These are phyloP conservation scores for Tilletiaria anomala DNA, from an alignment of 1,284 basidiomycete species.

Conservation along the genomic window DNA sequence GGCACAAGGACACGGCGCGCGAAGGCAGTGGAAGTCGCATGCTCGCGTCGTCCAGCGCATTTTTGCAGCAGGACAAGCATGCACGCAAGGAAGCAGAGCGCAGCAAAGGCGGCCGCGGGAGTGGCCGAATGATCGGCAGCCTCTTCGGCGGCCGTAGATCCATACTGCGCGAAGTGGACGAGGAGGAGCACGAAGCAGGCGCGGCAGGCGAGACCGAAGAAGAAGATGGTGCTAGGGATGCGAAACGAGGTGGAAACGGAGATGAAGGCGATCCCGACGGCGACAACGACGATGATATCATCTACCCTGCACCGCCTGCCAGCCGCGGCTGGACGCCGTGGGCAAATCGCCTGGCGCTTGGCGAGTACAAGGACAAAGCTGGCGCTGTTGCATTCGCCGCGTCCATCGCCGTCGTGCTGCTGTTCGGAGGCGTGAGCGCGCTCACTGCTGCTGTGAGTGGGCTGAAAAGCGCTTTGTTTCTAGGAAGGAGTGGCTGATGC, in stretches of 20 bases:
- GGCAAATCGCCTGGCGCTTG: slow-evolving; percentile 1
- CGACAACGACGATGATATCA: slow-evolving; percentile 3
- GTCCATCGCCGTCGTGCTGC: slow-evolving; percentile 10
- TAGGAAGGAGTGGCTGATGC: slow-evolving; percentile 7
- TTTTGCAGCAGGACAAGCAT: no score
- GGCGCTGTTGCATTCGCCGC: slow-evolving; percentile 18
- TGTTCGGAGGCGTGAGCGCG: slow-evolving; percentile 10
- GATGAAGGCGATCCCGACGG: slow-evolving; percentile 2
- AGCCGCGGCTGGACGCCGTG: slow-evolving; percentile 6
- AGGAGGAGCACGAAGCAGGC: no score
- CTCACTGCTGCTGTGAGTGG: slow-evolving; percentile 6
- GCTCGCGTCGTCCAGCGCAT: no score
- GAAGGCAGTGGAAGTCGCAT: no score
- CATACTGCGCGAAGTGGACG: no score
- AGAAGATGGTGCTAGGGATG: slow-evolving; percentile 3
- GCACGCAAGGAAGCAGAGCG: no score
- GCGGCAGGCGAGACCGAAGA: not conserved
- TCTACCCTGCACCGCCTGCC: slow-evolving; percentile 3
- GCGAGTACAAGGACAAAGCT: slow-evolving; percentile 23
- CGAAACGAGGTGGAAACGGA: slow-evolving; percentile 2
- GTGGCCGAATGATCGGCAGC: no score
- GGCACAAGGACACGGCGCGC: no score
- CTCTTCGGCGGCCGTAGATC: no score
- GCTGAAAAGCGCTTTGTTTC: slow-evolving; percentile 1
- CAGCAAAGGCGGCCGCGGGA: no score